These are phyloP conservation scores for Arthroderma sp. DNA, from an alignment of 2,329 filamentous ascomycete genomes.

Conservation along the genomic window DNA sequence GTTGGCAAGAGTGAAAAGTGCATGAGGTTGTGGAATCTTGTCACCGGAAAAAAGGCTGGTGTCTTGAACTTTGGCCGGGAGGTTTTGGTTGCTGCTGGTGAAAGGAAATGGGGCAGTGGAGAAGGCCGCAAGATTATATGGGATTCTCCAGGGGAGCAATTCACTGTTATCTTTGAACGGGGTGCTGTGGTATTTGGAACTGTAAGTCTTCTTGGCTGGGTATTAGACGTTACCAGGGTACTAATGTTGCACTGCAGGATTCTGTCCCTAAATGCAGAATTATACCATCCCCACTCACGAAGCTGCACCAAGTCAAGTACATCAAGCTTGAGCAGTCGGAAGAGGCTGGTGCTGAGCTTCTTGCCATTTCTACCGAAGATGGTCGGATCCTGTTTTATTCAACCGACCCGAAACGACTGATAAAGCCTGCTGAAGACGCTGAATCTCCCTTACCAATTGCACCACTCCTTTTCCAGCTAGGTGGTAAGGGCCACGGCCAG, in stretches of 20 bases:
- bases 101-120: constrained; percentile 62
- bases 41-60: constrained; percentile 89
- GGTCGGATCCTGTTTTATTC: constrained; percentile 68
- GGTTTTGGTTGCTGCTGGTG: constrained; percentile 60
- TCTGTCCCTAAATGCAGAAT: constrained; percentile 66
- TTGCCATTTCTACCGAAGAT: constrained; percentile 80
- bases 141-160: constrained; percentile 66
- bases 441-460: constrained; percentile 47
- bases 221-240: too few relatives aligned
- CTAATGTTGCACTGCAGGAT: constrained; percentile 34
- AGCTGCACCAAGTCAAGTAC: constrained; percentile 73
- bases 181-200: constrained; percentile 76
- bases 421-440: constrained; percentile 26
- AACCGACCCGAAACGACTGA: constrained; percentile 8
- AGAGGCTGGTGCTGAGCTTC: constrained; percentile 40
- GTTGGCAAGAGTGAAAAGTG: constrained; percentile 80
- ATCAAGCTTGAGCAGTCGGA: constrained; percentile 35
- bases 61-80: constrained; percentile 72
- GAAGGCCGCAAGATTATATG: constrained; percentile 75
- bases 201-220: constrained; percentile 24
- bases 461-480: constrained; percentile 57
- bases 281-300: constrained; percentile 54
- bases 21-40: constrained; percentile 92
- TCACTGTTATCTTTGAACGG: constrained; percentile 77
- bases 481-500: constrained; percentile 57